These are phyloP conservation scores for Picochlorum sp. DNA, from an alignment of 139 green algal genomes.

Conservation along the genomic window DNA sequence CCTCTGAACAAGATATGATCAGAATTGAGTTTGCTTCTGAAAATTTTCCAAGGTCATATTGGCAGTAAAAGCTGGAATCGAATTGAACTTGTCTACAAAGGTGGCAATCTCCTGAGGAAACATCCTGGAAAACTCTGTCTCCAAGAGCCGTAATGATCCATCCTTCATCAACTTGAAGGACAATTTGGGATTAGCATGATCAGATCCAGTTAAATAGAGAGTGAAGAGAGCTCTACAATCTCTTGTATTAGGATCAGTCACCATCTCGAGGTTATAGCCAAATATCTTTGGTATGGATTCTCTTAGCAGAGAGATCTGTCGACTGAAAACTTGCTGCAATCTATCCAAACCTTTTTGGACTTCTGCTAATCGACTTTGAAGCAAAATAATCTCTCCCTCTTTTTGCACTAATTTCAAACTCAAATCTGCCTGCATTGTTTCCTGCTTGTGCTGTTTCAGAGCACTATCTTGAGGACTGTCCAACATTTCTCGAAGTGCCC, in stretches of 20 bases:
- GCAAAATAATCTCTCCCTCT: constrained; percentile 19
- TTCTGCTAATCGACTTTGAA: constrained; percentile 13
- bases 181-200: constrained; percentile 24
- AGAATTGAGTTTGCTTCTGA: constrained; percentile 56
- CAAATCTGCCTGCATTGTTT: neutral
- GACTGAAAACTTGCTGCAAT: constrained; percentile 60
- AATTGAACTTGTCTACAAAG: constrained; percentile 43
- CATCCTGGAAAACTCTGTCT: constrained; percentile 32
- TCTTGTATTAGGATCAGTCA: constrained; percentile 28
- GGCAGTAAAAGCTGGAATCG: constrained; percentile 71
- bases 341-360: constrained; percentile 30
- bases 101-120: constrained; percentile 54
- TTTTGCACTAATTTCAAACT: constrained; percentile 16
- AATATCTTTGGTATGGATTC: constrained; percentile 61
- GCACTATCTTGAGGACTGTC: neutral
- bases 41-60: constrained; percentile 80
- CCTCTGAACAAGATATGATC: neutral
- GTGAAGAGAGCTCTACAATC: constrained; percentile 36
- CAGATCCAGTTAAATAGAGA: constrained; percentile 31
- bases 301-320: constrained; percentile 52
- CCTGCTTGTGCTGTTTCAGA: neutral
- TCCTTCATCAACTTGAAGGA: constrained; percentile 32
- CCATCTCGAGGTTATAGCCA: constrained; percentile 68
- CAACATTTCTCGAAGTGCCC: constrained; percentile 2
- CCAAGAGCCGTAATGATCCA: constrained; percentile 45